Evolutionary conservation across 192 early-diverging fungal genomes (phyloP).

Genomic region (Diversispora eburnea): DNA sequence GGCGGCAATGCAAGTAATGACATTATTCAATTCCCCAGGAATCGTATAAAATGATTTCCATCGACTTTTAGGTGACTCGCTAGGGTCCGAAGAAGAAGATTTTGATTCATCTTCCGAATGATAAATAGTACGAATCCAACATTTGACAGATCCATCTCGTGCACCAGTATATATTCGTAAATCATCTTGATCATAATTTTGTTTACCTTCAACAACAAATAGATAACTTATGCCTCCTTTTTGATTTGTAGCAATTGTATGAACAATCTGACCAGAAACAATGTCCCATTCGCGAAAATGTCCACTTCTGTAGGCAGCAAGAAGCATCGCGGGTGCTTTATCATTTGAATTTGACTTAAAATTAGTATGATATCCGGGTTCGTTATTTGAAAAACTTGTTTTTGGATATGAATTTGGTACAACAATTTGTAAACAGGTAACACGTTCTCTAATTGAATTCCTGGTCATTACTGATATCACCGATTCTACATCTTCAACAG

Average conservation of each 20-base stretch:
- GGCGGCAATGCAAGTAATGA: constrained; percentile 20
- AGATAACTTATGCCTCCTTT: constrained; percentile 25
- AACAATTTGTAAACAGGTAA: constrained; percentile 26
- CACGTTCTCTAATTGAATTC: constrained; percentile 5
- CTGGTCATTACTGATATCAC: background rate
- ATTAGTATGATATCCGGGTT: background rate
- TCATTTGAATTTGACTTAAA: background rate
- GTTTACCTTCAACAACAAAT: constrained; percentile 2
- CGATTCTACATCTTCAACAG: constrained; percentile 26
- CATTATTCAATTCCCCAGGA: background rate
- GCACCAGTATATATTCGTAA: constrained; percentile 17
- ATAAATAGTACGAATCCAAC: constrained; percentile 12
- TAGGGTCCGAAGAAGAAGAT: background rate
- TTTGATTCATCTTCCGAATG: background rate
- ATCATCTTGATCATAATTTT: background rate
- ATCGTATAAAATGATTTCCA: constrained; percentile 27
- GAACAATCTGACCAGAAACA: constrained; percentile 7
- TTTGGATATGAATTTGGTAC: background rate
- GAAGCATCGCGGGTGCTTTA: background rate
- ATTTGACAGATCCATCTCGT: constrained; percentile 24
- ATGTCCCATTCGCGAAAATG: constrained; percentile 29
- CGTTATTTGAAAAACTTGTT: background rate
- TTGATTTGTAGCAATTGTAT: constrained; percentile 25
- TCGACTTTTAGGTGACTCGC: background rate
- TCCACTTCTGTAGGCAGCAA: constrained; percentile 21